Evolutionary conservation across 2,329 filamentous ascomycete genomes (phyloP).

Genomic region (Herpotrichia juniperi): DNA sequence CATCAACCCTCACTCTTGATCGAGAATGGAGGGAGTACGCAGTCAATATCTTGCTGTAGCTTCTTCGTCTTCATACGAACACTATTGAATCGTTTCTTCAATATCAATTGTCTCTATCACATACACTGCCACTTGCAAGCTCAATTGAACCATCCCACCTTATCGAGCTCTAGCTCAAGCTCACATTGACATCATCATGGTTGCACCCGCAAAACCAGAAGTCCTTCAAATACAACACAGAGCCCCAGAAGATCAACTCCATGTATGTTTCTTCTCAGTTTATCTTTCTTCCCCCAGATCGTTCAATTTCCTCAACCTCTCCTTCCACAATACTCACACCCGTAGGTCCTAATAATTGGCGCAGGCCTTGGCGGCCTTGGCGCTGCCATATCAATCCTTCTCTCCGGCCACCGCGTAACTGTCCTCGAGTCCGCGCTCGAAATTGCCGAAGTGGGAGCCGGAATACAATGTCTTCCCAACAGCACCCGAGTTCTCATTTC

Average conservation of each 20-base stretch:
- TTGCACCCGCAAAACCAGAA: slow-evolving; percentile 30
- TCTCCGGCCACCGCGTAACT: slow-evolving; percentile 55
- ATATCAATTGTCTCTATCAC: background rate
- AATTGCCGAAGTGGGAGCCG: slow-evolving; percentile 58
- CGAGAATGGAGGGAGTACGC: background rate
- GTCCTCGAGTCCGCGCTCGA: slow-evolving; percentile 56
- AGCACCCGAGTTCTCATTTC: slow-evolving; percentile 54
- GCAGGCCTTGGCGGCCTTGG: slow-evolving; percentile 62
- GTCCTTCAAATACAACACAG: slow-evolving; percentile 34
- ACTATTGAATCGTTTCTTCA: background rate
- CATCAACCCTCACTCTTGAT: slow-evolving; percentile 8
- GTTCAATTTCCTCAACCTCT: background rate
- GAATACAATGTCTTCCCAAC: slow-evolving; percentile 59
- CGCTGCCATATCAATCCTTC: slow-evolving; percentile 54
- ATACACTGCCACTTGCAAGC: background rate
- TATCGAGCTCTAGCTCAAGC: background rate
- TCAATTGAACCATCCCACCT: background rate
- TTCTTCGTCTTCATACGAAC: background rate
- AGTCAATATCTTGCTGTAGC: background rate
- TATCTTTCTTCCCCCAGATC: background rate
- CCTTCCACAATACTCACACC: slow-evolving; percentile 1
- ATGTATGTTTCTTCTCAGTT: slow-evolving; percentile 21
- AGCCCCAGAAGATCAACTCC: slow-evolving; percentile 27
- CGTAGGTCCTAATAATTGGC: slow-evolving; percentile 58
- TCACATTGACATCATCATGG: slow-evolving; percentile 33